Evolutionary conservation across 2,329 filamentous ascomycete species (phyloP).

Genomic region (Talaromyces marneffei): DNA sequence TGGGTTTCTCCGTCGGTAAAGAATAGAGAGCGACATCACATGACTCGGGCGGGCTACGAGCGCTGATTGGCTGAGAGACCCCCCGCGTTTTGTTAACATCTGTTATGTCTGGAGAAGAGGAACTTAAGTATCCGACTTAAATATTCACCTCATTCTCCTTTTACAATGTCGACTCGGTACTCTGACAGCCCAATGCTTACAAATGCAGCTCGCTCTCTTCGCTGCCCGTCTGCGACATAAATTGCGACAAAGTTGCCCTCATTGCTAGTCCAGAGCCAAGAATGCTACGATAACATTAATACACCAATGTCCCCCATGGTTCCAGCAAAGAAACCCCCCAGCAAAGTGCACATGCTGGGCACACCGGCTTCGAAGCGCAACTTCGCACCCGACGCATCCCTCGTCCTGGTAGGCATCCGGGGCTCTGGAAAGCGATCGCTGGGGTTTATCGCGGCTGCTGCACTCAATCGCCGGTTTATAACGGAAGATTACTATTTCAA

Average conservation of each 20-base stretch:
- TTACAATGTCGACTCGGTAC: background rate
- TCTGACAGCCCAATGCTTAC: background rate
- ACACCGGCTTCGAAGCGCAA: slow-evolving; percentile 18
- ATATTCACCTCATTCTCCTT: background rate
- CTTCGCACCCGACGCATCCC: slow-evolving; percentile 35
- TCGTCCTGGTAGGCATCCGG: slow-evolving; percentile 40
- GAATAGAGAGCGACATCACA: background rate
- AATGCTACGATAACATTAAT: background rate
- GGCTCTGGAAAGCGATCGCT: slow-evolving; percentile 42
- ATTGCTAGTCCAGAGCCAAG: background rate
- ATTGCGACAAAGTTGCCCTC: background rate
- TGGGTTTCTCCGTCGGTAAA: background rate
- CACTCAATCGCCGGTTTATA: slow-evolving; percentile 39
- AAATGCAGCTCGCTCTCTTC: background rate
- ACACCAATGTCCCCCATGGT: slow-evolving; percentile 9
- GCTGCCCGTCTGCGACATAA: background rate
- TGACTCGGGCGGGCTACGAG: background rate
- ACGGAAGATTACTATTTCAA: slow-evolving; percentile 43
- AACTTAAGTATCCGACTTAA: background rate
- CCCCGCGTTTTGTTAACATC: background rate
- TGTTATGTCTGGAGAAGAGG: background rate
- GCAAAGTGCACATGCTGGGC: slow-evolving; percentile 17
- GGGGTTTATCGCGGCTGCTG: slow-evolving; percentile 40
- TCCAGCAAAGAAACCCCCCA: background rate
- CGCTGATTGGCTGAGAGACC: background rate